A percentile compares a stretch with the other conserved stretches of the same genome.
Conservation (phyloP, 768 basidiomycete species). For the Lactarius evosmus region DNA sequence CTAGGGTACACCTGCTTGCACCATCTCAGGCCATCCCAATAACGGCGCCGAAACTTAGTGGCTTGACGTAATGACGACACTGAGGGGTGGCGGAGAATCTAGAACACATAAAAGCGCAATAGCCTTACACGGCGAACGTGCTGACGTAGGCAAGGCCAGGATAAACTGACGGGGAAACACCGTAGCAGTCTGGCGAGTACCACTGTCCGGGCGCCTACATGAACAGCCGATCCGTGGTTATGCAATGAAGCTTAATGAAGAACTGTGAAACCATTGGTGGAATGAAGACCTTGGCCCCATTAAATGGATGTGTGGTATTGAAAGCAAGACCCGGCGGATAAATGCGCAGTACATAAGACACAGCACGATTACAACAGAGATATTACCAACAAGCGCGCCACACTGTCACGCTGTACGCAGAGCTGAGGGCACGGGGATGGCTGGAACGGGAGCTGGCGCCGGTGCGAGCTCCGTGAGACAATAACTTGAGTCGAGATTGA, state of each 20-base stretch:
- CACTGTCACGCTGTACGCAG: neutral
- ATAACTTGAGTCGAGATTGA: neutral
- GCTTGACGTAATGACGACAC: neutral
- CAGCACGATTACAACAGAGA: neutral
- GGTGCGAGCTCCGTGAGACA: slow-evolving; percentile 15
- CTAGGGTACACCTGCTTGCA: neutral
- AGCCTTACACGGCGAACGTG: neutral
- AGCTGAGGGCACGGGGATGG: neutral
- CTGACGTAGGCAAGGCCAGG: neutral
- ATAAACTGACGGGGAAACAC: neutral
- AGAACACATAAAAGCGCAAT: neutral
- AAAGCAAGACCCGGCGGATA: neutral
- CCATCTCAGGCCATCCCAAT: neutral
- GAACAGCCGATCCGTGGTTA: neutral
- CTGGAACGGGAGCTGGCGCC: neutral
- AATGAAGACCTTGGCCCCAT: neutral
- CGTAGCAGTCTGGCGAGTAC: neutral
- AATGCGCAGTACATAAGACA: neutral
- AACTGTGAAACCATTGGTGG: neutral
- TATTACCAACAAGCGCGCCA: neutral
- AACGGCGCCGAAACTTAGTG: neutral
- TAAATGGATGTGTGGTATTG: neutral
- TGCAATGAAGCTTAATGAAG: neutral
- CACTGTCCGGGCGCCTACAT: neutral
- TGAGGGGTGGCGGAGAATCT: neutral